Evolutionary conservation across 2,329 filamentous ascomycete species (phyloP), one percentile per base, ranked within the genome.

Genomic region (Curvularia sp.): DNA sequence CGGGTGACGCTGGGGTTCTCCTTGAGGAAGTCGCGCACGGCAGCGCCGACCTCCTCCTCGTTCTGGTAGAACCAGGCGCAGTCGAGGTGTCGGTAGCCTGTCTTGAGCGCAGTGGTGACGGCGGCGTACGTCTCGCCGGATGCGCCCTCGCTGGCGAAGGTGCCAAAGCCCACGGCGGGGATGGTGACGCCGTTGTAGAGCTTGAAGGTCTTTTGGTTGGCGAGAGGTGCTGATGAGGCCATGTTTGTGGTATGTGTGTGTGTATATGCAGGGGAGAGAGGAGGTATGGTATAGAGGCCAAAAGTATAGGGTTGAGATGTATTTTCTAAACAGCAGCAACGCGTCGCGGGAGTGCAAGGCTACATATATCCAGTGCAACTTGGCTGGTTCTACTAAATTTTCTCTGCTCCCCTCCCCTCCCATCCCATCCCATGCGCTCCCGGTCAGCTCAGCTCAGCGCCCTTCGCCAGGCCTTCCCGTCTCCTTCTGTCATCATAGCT

Each of bases 1-100:
- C 87, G 83, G 15, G 81, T 77, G 23, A 92, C 67, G 0, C 80
- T 81, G 3, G 85, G 86, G 59, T 83, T 75, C 52, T 81, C 76
- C 68, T 81, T 78, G 59, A 86, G 77, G 75, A 86, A 87, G 68
- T 86, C 84, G 32, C 79, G 79, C 15, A 92, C 77, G 1, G 89
- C 89, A 46, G 86, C 80, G 30, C 89, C 87, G 34, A 92, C 88
- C 73, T 90, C 83, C n/a, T 77, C 75, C 72, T 93, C 90, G 69
- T 93, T 93, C 58, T 80, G 83, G 75, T 93, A 93, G 74, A 85
- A 86, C 76, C 89, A 87, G 0, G 89, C 90, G 12, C 88, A 85
- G 77, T 89, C 87, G 59, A 89, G 84, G 69, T 89, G 86, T 36
- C 86, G 82, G 74, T 89, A 89, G 30, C 87, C 87, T 7, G 77